phyloP scores from a whole-genome alignment of 2,329 filamentous ascomycete species.

The Verticillium isaacii region DNA sequence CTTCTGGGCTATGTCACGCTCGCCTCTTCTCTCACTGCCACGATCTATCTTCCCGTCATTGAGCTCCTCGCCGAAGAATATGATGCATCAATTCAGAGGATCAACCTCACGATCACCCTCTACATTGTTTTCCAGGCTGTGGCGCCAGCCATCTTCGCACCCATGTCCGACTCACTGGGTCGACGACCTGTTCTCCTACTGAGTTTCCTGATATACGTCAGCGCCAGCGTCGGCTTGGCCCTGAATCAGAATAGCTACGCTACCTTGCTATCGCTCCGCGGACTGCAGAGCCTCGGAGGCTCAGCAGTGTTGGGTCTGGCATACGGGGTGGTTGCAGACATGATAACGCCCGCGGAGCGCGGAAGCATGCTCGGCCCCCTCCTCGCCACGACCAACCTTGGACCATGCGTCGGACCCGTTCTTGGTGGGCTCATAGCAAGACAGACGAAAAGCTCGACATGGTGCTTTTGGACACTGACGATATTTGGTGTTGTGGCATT shows the following conservation, averaged over 20 bases:
- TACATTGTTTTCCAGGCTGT: neutral
- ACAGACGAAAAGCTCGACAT: conserved; percentile 42
- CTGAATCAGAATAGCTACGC: conserved; percentile 31
- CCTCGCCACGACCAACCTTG: conserved; percentile 32
- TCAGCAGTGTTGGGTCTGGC: conserved; percentile 48
- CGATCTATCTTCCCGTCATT: conserved; percentile 39
- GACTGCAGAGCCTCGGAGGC: conserved; percentile 44
- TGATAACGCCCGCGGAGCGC: conserved; percentile 51
- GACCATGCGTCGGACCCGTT: conserved; percentile 38
- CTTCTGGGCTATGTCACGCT: no score
- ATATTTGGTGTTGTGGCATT: conserved; percentile 34
- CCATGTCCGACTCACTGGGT: neutral
- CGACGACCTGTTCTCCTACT: conserved; percentile 39
- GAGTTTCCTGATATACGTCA: conserved; percentile 34
- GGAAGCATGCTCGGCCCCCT: conserved; percentile 43
- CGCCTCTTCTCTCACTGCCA: conserved; percentile 40
- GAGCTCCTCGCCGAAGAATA: conserved; percentile 37
- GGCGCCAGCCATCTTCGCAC: neutral
- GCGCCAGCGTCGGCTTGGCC: conserved; percentile 40
- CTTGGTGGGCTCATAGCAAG: conserved; percentile 47
- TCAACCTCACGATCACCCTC: neutral
- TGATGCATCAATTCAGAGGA: conserved; percentile 30
- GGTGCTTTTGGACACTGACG: conserved; percentile 51
- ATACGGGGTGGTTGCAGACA: conserved; percentile 52
- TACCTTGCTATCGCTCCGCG: conserved; percentile 42